Evolutionary conservation across 805 yeast species (phyloP), one percentile per base, ranked within the genome.

Genomic region (Yarrowia sp.): DNA sequence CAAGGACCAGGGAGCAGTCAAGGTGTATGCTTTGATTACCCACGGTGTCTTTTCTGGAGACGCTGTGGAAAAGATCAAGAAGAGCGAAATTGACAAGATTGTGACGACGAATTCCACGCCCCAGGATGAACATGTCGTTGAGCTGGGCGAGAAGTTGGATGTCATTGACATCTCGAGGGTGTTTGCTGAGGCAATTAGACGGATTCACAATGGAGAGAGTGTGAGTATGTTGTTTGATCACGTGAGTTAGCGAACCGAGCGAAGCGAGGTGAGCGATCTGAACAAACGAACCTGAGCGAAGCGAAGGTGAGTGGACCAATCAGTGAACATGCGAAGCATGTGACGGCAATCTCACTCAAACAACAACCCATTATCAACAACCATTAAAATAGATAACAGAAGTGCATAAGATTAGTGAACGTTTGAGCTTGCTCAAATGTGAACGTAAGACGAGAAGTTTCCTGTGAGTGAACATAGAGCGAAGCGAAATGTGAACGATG

Each of bases 201-300:
- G 99, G 77, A 94, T 95, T 63, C 97, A 95, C 78, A 95, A 95
- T 73, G 99, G 99, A 72, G 99, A 95, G 80, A 87, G 94, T 15
- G 97, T 95, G 17, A 89, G 96, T 19, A 89, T 92, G 91, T 81
- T 95, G 70, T 95, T 93, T 79, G 97, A 92, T 73, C 93, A 90
- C 72, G 96, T 64, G 9, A 64, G 53, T 36, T 61, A 17, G 34
- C 12, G 55, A 33, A 33, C 39, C 30, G 30, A 24, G 3, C 30
- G 30, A 3, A 24, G 30, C 30, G 30, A 24, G 30, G 30, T 24
- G 30, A 24, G 30, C 5, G 3, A 24, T 3, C 30, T 24, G 30
- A 5, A 3, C 5, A 7, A 24, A 24, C 30, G 30, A 24, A 2
- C 30, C 30, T 24, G 20, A n/a, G 44, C 44, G 44, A 42, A 42